These are phyloP conservation scores for Gleditsia sinensis DNA, from an alignment of 306 rosid genomes.

Conservation along the genomic window DNA sequence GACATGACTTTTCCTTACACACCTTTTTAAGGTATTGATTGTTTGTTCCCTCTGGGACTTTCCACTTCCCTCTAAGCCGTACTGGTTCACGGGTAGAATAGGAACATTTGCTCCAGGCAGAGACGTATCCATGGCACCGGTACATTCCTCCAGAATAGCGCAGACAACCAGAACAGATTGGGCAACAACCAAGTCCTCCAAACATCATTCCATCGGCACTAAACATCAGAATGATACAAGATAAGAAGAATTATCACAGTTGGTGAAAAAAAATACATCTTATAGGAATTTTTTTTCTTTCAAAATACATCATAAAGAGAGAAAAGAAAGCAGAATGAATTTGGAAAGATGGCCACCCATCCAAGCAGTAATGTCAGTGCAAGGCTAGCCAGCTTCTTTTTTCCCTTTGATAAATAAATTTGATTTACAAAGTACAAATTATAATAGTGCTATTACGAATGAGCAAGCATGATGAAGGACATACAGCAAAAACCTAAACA, in stretches of 20 bases:
- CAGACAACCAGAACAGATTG: slow-evolving; percentile 73
- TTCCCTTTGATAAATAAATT: slow-evolving; percentile 26
- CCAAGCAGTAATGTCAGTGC: slow-evolving; percentile 8
- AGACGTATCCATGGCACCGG: slow-evolving; percentile 71
- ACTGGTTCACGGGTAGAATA: slow-evolving; percentile 71
- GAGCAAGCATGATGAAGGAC: slow-evolving; percentile 12
- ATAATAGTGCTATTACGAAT: slow-evolving; percentile 20
- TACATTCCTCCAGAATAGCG: slow-evolving; percentile 84
- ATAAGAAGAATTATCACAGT: neutral
- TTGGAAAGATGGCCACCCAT: slow-evolving; percentile 14
- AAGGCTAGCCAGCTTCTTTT: slow-evolving; percentile 27
- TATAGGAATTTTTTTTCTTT: slow-evolving; percentile 1
- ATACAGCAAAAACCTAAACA: slow-evolving; percentile 16
- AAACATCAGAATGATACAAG: slow-evolving; percentile 26
- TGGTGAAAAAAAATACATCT: slow-evolving; percentile 21
- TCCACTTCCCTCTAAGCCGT: slow-evolving; percentile 82
- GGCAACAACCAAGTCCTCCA: slow-evolving; percentile 84
- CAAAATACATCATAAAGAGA: slow-evolving; percentile 18
- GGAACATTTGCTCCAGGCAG: slow-evolving; percentile 95
- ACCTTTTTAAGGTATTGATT: slow-evolving; percentile 84
- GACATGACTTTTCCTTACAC: slow-evolving; percentile 17
- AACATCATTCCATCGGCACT: slow-evolving; percentile 99
- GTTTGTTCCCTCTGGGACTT: slow-evolving; percentile 70
- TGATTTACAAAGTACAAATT: slow-evolving; percentile 13
- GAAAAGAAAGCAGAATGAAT: slow-evolving; percentile 7